Evolutionary conservation across 2,329 filamentous ascomycete species (phyloP).

Genomic region (Penicillium sp.): DNA sequence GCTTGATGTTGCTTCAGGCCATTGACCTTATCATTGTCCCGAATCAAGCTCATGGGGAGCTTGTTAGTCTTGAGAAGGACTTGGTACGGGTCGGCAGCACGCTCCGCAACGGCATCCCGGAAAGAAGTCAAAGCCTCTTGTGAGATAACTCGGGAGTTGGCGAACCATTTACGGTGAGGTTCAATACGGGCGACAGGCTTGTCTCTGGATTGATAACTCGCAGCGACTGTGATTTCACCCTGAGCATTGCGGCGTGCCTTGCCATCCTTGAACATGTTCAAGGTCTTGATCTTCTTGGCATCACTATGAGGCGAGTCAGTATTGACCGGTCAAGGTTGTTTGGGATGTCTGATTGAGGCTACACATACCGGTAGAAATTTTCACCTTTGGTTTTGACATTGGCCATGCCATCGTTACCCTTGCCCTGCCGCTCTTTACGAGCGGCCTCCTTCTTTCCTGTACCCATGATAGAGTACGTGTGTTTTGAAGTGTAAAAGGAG

Average conservation of each 20-base stretch:
- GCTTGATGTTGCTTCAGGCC: conserved; percentile 88
- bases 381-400: conserved; percentile 95
- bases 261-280: conserved; percentile 89
- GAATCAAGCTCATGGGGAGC: conserved; percentile 89
- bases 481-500: conserved; percentile 17
- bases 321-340: not conserved
- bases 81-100: conserved; percentile 83
- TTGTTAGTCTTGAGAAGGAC: conserved; percentile 97
- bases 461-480: conserved; percentile 61
- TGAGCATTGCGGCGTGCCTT: conserved; percentile 75
- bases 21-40: conserved; percentile 71
- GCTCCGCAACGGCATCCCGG: conserved; percentile 85
- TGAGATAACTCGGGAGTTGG: conserved; percentile 84
- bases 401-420: conserved; percentile 76
- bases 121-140: conserved; percentile 85
- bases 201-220: conserved; percentile 77
- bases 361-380: conserved; percentile 81
- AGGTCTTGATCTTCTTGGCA: conserved; percentile 81
- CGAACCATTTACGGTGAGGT: conserved; percentile 97
- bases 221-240: conserved; percentile 80
- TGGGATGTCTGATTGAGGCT: conserved; percentile 29
- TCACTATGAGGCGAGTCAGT: conserved; percentile 38
- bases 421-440: conserved; percentile 80
- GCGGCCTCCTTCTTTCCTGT: conserved; percentile 85
- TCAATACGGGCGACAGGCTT: conserved; percentile 81